Conservation (phyloP, 495 filamentous ascomycete genomes). For the Glonium stellatum region DNA sequence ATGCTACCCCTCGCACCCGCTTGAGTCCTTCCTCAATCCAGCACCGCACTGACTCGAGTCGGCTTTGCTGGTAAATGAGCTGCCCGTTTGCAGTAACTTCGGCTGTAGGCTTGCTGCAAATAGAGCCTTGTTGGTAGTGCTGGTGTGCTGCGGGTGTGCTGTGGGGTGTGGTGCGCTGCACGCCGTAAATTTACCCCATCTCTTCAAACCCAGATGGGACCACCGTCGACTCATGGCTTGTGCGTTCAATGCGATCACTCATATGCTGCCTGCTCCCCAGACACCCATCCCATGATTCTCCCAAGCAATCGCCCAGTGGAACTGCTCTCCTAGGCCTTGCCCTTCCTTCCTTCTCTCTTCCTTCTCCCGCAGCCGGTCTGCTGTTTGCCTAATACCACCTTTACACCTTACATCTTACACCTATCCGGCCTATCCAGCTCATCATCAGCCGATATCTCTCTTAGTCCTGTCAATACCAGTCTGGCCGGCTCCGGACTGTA, state of each 20-base stretch:
- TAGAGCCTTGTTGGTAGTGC: conserved; percentile 1
- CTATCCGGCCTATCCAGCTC: no score
- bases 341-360: conserved; percentile 3
- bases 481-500: conserved; percentile 26
- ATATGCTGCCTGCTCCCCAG: conserved; percentile 23
- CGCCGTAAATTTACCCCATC: conserved; percentile 7
- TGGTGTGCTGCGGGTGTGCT: no score
- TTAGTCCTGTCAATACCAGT: conserved; percentile 13
- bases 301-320: conserved; percentile 25
- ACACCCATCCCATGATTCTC: conserved; percentile 13
- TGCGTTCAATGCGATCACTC: conserved; percentile 26
- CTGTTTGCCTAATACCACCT: conserved; percentile 26
- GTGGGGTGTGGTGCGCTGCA: conserved; percentile 2
- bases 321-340: conserved; percentile 15
- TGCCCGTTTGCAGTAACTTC: conserved; percentile 9
- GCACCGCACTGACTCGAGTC: background rate
- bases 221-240: conserved; percentile 24
- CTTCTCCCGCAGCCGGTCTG: conserved; percentile 28
- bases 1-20: background rate
- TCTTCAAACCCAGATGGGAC: conserved; percentile 24
- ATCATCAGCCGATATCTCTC: conserved; percentile 1
- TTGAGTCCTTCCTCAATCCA: conserved; percentile 1
- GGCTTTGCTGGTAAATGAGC: background rate
- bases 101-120: conserved; percentile 4
- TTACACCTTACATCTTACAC: conserved; percentile 14